Evolutionary conservation across 352 stramenopile genomes (phyloP).

Genomic region (Globisporangium irregulare): DNA sequence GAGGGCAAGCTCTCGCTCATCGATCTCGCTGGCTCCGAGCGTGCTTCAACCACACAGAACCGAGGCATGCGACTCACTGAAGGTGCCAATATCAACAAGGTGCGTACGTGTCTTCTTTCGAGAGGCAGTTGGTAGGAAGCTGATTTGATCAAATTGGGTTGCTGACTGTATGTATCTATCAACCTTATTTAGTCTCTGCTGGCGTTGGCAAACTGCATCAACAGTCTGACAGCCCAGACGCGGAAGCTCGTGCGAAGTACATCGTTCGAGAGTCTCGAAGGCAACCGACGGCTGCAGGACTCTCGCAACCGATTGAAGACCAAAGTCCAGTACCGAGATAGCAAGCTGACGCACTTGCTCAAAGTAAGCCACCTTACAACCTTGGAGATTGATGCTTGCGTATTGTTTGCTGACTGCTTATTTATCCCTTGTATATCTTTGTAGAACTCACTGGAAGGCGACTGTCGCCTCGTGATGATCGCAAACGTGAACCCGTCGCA

Average conservation of each 20-base stretch:
- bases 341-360: slow-evolving; percentile 83
- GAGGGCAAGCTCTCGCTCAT: slow-evolving; percentile 83
- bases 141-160: background rate
- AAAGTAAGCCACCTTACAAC: slow-evolving; percentile 36
- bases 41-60: slow-evolving; percentile 80
- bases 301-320: slow-evolving; percentile 18
- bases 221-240: slow-evolving; percentile 60
- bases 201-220: slow-evolving; percentile 89
- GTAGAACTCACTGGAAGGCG: slow-evolving; percentile 82
- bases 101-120: background rate
- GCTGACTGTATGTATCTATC: background rate
- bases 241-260: slow-evolving; percentile 26
- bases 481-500: slow-evolving; percentile 81
- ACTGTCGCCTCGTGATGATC: slow-evolving; percentile 90
- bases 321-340: slow-evolving; percentile 84
- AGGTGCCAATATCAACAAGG: slow-evolving; percentile 72
- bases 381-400: background rate
- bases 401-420: background rate
- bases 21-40: slow-evolving; percentile 80
- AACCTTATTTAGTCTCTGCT: slow-evolving; percentile 46
- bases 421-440: background rate
- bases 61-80: slow-evolving; percentile 50
- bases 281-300: slow-evolving; percentile 28
- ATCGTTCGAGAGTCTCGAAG: slow-evolving; percentile 29
- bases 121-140: background rate